phyloP scores from a whole-genome alignment of 2,329 filamentous ascomycete species.

The Emmonsiellopsis sp. region DNA sequence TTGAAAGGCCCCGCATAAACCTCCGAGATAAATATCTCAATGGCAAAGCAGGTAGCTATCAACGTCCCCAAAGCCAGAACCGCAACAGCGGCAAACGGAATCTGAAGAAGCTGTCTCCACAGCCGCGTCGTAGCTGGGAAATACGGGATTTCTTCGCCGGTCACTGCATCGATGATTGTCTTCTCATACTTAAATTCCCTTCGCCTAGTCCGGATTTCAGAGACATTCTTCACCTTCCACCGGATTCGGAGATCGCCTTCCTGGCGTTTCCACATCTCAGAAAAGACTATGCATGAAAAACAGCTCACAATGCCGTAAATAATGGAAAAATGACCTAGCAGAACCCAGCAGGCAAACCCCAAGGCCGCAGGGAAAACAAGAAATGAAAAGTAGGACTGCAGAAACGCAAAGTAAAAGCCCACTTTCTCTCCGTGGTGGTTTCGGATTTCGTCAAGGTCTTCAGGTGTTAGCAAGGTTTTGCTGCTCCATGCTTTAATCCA shows the following conservation, averaged over 20 bases:
- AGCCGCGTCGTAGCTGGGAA: conserved; percentile 71
- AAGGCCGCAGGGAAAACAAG: conserved; percentile 71
- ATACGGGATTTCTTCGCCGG: conserved; percentile 65
- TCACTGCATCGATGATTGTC: conserved; percentile 67
- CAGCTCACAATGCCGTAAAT: conserved; percentile 69
- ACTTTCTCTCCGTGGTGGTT: conserved; percentile 71
- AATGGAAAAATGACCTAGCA: conserved; percentile 77
- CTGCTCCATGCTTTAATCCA: conserved; percentile 68
- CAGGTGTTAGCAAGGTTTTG: conserved; percentile 56
- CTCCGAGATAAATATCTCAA: conserved; percentile 93
- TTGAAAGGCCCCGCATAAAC: conserved; percentile 87
- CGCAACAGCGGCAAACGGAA: conserved; percentile 75
- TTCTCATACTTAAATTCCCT: conserved; percentile 71
- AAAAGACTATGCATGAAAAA: conserved; percentile 81
- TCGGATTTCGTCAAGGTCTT: conserved; percentile 64
- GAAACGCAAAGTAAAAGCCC: conserved; percentile 91
- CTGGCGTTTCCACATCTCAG: conserved; percentile 94
- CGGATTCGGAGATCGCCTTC: conserved; percentile 76
- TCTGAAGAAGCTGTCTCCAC: conserved; percentile 64
- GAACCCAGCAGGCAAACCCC: conserved; percentile 66
- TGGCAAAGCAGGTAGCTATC: conserved; percentile 78
- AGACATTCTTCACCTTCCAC: conserved; percentile 83
- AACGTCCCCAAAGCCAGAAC: conserved; percentile 64
- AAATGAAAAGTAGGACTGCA: conserved; percentile 82
- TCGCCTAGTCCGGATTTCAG: conserved; percentile 66